phyloP scores from a whole-genome alignment of 345 rosid genomes.

The Lepidium aucheri region DNA sequence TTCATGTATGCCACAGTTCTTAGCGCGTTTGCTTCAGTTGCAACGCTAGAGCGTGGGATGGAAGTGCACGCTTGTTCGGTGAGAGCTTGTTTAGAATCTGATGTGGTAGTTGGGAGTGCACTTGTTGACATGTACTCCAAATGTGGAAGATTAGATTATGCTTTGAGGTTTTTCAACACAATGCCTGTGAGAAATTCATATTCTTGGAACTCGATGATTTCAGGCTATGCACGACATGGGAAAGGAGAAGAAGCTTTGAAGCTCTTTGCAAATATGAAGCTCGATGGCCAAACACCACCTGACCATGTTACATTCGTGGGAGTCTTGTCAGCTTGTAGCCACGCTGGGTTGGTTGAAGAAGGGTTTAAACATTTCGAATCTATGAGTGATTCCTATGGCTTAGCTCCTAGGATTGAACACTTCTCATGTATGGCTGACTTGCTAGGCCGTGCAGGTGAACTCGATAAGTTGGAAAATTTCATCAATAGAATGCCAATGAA shows the following conservation, averaged over 20 bases:
- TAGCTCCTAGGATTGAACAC: constrained; percentile 69
- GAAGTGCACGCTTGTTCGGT: constrained; percentile 82
- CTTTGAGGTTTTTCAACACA: constrained; percentile 54
- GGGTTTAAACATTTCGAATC: constrained; percentile 65
- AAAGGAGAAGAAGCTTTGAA: constrained; percentile 60
- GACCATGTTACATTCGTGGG: constrained; percentile 94
- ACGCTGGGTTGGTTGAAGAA: constrained; percentile 71
- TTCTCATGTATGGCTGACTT: constrained; percentile 90
- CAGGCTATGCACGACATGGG: constrained; percentile 88
- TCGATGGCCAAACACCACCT: constrained; percentile 43
- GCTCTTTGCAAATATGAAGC: constrained; percentile 59
- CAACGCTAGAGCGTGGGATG: constrained; percentile 88
- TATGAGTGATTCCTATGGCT: constrained; percentile 48
- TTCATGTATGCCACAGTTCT: constrained; percentile 91
- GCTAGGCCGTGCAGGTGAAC: constrained; percentile 82
- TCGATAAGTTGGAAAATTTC: constrained; percentile 63
- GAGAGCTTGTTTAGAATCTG: constrained; percentile 66
- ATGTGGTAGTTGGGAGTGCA: constrained; percentile 92
- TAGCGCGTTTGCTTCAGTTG: constrained; percentile 89
- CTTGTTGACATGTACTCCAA: constrained; percentile 92
- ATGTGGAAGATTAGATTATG: constrained; percentile 89
- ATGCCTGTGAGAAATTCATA: constrained; percentile 78
- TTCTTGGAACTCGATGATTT: constrained; percentile 95
- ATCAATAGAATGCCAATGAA: constrained; percentile 55
- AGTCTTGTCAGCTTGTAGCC: constrained; percentile 89